A percentile compares a stretch with the other conserved stretches of the same genome.
phyloP scores from a whole-genome alignment of 257 asterid species.

The Echites panduratus region DNA sequence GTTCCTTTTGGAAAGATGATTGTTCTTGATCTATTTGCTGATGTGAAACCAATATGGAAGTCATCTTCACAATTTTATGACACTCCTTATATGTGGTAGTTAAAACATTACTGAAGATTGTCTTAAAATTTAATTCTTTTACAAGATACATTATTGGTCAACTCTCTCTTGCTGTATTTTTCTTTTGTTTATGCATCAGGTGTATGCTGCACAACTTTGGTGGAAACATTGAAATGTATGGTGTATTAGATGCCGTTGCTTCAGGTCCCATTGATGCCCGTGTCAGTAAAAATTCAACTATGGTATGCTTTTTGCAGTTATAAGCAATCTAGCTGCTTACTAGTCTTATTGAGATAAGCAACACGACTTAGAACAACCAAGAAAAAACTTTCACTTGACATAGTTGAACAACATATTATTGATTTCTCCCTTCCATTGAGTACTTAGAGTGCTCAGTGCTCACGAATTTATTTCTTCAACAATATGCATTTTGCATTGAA shows the following conservation, averaged over 20 bases:
- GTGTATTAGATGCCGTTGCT: constrained; percentile 81
- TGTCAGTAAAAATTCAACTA: constrained; percentile 71
- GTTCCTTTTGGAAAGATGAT: constrained; percentile 98
- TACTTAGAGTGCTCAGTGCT: background rate
- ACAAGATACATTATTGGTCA: background rate
- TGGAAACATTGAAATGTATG: constrained; percentile 97
- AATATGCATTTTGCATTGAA: background rate
- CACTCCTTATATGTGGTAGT: constrained; percentile 92
- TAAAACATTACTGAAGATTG: constrained; percentile 12
- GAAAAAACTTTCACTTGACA: background rate
- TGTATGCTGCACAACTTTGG: constrained; percentile 99
- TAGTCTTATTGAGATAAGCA: background rate
- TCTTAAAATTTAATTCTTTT: background rate
- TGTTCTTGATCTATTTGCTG: constrained; percentile 98
- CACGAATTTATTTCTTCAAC: background rate
- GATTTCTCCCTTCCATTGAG: constrained; percentile 7
- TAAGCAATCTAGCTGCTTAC: background rate
- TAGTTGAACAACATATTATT: background rate
- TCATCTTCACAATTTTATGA: constrained; percentile 82
- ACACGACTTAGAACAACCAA: background rate
- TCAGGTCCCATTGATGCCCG: constrained; percentile 93
- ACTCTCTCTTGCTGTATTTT: background rate
- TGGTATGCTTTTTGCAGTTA: constrained; percentile 39
- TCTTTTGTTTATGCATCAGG: constrained; percentile 42
- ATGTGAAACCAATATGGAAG: constrained; percentile 91